A percentile compares a stretch with the other conserved stretches of the same genome.
phyloP scores from a whole-genome alignment of 805 yeast genomes.

The Candida verbasci region DNA sequence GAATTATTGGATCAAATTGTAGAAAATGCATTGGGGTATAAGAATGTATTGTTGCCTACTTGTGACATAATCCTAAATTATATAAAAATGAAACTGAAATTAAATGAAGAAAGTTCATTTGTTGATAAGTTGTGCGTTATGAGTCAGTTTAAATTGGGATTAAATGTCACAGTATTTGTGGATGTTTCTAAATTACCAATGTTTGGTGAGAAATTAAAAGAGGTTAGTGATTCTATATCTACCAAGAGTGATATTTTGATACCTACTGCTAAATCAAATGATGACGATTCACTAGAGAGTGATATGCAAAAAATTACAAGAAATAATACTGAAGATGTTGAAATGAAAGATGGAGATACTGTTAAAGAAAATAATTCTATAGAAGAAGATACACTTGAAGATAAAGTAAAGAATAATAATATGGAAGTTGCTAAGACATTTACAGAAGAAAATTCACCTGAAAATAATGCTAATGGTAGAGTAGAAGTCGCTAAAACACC shows the following conservation, averaged over 20 bases:
- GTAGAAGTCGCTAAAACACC: too few species aligned
- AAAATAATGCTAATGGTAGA: too few species aligned
- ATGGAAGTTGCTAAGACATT: too few species aligned
- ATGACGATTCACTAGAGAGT: background rate
- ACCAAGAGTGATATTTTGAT: background rate
- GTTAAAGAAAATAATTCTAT: background rate
- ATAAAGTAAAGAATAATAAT: too few species aligned
- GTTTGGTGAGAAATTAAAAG: background rate
- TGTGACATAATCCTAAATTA: conserved; percentile 6
- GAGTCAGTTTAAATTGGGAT: conserved; percentile 1
- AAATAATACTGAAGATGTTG: background rate
- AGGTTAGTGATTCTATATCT: background rate
- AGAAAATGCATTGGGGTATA: conserved; percentile 6
- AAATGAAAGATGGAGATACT: too few species aligned
- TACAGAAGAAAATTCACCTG: background rate
- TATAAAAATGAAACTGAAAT: conserved; percentile 6
- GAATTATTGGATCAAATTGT: conserved; percentile 15
- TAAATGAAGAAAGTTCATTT: background rate
- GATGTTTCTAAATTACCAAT: conserved; percentile 1
- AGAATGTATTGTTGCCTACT: background rate
- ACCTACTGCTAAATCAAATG: background rate
- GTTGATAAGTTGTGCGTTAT: conserved; percentile 14
- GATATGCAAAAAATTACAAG: conserved; percentile 2
- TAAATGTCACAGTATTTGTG: background rate
- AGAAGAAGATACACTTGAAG: background rate